Conservation (phyloP, 2,329 filamentous ascomycete species). For the Diaporthe sp. region DNA sequence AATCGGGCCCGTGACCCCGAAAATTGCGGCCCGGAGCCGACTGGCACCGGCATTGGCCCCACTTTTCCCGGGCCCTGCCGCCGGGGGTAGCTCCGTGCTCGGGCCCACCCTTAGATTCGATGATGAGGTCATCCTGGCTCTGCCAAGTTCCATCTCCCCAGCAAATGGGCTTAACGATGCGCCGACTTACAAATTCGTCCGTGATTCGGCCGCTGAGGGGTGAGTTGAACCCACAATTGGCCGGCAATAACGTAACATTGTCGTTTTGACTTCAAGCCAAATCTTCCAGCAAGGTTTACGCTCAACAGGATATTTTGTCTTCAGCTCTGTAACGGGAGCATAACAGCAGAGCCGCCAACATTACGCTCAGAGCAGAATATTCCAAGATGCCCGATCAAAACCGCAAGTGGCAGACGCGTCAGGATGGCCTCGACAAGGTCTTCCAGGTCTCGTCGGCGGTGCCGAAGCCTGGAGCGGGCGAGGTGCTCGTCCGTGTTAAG, state of each 20-base stretch:
- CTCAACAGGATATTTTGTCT: background rate
- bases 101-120: background rate
- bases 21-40: background rate
- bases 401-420: constrained; percentile 65
- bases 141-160: background rate
- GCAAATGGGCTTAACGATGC: background rate
- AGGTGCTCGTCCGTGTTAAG: constrained; percentile 63
- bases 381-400: constrained; percentile 34
- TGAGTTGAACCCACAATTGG: background rate
- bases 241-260: background rate
- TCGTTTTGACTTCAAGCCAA: background rate
- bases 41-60: background rate
- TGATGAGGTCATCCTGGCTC: constrained; percentile 18
- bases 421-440: constrained; percentile 69
- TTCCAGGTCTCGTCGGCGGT: constrained; percentile 57
- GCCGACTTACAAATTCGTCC: background rate
- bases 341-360: too few relatives aligned
- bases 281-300: background rate
- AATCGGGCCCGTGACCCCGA: background rate
- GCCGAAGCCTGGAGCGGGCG: constrained; percentile 61
- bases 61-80: background rate
- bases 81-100: background rate
- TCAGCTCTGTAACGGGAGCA: background rate
- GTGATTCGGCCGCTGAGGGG: background rate
- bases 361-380: background rate